A percentile compares a stretch with the other conserved stretches of the same genome.
phyloP scores from a whole-genome alignment of 208 protist species.

The Borovskyia barvae region DNA sequence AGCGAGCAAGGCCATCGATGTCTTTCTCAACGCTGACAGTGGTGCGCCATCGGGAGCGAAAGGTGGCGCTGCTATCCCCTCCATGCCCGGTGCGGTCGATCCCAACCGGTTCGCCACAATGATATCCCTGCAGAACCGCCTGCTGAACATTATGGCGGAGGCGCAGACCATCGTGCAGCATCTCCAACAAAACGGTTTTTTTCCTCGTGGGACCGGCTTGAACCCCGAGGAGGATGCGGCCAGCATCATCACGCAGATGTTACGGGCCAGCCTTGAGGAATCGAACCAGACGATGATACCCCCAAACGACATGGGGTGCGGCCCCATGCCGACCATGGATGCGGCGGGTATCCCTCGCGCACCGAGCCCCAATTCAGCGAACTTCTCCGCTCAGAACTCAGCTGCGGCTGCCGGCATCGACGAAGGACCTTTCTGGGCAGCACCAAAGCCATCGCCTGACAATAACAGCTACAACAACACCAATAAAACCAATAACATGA shows the following conservation, averaged over 20 bases:
- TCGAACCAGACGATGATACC: conserved; percentile 1
- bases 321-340: neutral
- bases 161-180: conserved; percentile 36
- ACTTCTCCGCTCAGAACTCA: no score
- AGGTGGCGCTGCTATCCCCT: neutral
- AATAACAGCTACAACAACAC: conserved; percentile 8
- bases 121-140: conserved; percentile 43
- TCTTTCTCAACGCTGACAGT: conserved; percentile 23
- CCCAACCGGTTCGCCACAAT: conserved; percentile 25
- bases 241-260: conserved; percentile 28
- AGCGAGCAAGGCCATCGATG: conserved; percentile 25
- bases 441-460: neutral
- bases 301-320: conserved; percentile 1
- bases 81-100: conserved; percentile 7
- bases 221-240: conserved; percentile 31
- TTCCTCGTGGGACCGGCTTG: conserved; percentile 23
- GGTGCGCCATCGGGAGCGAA: conserved; percentile 9
- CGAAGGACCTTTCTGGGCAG: neutral
- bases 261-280: conserved; percentile 14
- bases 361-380: conserved; percentile 2
- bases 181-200: conserved; percentile 44
- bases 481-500: conserved; percentile 2
- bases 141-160: conserved; percentile 37
- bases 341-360: neutral
- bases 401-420: neutral